Base-by-base conservation (phyloP, 495 filamentous ascomycete species). In the Lindgomyces ingoldianus region DNA sequence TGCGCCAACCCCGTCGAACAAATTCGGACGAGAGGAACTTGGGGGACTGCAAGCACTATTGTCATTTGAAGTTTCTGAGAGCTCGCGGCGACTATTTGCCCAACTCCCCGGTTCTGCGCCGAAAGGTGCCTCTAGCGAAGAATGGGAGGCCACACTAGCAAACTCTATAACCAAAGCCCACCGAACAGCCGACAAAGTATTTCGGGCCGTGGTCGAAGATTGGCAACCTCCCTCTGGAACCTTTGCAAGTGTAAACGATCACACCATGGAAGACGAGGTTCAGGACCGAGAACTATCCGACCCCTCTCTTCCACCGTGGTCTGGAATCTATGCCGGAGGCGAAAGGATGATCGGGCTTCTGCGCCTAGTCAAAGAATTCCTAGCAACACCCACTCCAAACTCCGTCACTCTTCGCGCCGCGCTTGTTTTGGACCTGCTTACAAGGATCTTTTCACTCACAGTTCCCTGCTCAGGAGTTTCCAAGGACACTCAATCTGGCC, bases 151-250 rank as follows among this genome's bases (percentile, higher is more conserved):
- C 42, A 79, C 83, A 50, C 77, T 91, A 46, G 81, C 80, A 22
- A 76, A 76, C 3, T 79, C 85, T 0, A 75, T 94, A 18, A 73
- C 79, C 11, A 80, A 81, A 24, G 80, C 83, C 24, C 91, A 96
- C 66, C 70, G 70, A n/a, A 88, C 89, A 14, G 79, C 85, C 41
- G 85, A 93, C 69, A 81, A 84, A 62, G 79, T 95, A 6, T 91
- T 94, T 73, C 84, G 92, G 36, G 83, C 85, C 27, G 78, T 94
- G 0, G 72, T 87, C 9, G 91, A 96, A 69, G 88, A 89, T 60
- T 92, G 91, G 89, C 82, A 89, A 68, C 84, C 90, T 12, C 75
- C 79, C 16, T 79, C 75, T 4, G 77, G 77, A n/a, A 53, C 21
- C 14, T 42, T 44, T 4, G 39, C 59, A 14, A 60, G 42, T 76